Conservation (phyloP, 176 grass and related monocot species). For the Hsuehochloa calcarea region DNA sequence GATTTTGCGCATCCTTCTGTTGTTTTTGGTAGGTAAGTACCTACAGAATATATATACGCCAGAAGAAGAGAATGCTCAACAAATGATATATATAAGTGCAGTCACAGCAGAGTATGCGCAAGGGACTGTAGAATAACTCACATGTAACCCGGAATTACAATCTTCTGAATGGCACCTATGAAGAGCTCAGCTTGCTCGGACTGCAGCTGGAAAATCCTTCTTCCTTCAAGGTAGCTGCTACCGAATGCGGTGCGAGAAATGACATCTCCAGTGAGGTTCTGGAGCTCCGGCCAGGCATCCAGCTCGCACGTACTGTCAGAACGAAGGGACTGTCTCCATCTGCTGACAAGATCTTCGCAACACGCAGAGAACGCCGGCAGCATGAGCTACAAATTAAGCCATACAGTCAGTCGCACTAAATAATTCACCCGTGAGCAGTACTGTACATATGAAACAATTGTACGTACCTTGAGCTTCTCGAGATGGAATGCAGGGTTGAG, state of each 20-base stretch:
- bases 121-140: background rate
- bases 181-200: constrained; percentile 28
- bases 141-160: constrained; percentile 44
- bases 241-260: constrained; percentile 35
- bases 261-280: constrained; percentile 31
- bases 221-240: constrained; percentile 48
- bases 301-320: constrained; percentile 29
- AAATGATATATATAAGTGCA: too few relatives aligned
- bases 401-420: background rate
- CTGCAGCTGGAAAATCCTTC: constrained; percentile 57
- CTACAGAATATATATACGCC: background rate
- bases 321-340: constrained; percentile 36
- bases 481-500: constrained; percentile 55
- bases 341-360: constrained; percentile 46
- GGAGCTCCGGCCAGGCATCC: constrained; percentile 35
- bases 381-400: constrained; percentile 41
- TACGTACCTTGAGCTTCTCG: constrained; percentile 56
- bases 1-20: constrained; percentile 45
- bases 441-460: too few relatives aligned
- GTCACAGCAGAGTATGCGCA: too few relatives aligned
- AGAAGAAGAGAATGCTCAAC: too few relatives aligned
- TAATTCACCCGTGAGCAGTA: too few relatives aligned
- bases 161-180: background rate
- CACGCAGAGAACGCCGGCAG: constrained; percentile 56
- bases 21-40: constrained; percentile 47